phyloP scores from a whole-genome alignment of 1,284 basidiomycete genomes.

The Cystobasidium slooffiae region DNA sequence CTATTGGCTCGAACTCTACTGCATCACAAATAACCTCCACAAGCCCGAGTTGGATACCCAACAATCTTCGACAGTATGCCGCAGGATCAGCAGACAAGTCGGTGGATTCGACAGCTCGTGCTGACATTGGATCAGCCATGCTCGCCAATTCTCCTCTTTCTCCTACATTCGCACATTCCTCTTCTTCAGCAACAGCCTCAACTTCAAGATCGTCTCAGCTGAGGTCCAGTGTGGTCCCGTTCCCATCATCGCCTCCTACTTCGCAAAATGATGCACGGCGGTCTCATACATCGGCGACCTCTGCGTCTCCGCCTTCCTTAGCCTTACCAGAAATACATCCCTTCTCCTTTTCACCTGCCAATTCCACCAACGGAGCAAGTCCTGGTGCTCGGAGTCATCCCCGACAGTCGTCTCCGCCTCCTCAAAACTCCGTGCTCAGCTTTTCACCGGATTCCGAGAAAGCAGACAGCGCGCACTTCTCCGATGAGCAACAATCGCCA shows the following conservation, averaged over 20 bases:
- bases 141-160: conserved; percentile 17
- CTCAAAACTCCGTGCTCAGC: conserved; percentile 19
- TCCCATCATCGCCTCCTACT: conserved; percentile 7
- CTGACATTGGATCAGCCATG: conserved; percentile 29
- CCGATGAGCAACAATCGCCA: not conserved
- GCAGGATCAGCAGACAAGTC: not conserved
- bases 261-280: conserved; percentile 3
- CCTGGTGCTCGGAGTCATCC: not conserved
- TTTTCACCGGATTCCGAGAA: conserved; percentile 27
- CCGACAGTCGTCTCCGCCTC: not conserved
- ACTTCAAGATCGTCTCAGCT: not conserved
- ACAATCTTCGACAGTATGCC: not conserved
- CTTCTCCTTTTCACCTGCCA: conserved; percentile 22
- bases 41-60: not conserved
- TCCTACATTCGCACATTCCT: conserved; percentile 4
- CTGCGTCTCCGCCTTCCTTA: conserved; percentile 11
- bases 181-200: not conserved
- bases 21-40: not conserved
- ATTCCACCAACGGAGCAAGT: not conserved
- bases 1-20: not conserved
- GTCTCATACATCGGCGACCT: not conserved
- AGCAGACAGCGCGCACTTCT: not conserved
- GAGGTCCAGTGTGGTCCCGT: not conserved
- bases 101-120: conserved; percentile 14
- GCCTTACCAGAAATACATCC: conserved; percentile 22